Evolutionary conservation across 805 yeast species (phyloP), one percentile per base, ranked within the genome.

Genomic region (Teunomyces funiuensis): DNA sequence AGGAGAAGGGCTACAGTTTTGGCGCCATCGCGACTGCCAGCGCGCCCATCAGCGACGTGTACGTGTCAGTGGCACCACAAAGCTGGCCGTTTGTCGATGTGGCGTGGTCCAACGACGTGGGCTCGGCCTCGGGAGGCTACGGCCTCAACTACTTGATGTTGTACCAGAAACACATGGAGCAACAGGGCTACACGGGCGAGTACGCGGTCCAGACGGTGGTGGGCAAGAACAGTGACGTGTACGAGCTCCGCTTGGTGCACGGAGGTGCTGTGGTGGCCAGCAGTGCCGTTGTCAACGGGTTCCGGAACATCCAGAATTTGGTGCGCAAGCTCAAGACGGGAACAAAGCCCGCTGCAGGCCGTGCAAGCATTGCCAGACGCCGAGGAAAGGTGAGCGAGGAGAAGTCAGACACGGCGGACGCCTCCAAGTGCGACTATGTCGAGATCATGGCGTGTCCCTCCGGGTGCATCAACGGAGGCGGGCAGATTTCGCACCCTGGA

Each of bases 401-500:
- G 55, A 43, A 22, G 20, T 39, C 46, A 4, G 55, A 41, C 9
- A 67, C 60, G 30, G 82, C 81, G 0, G 90, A 86, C 44, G 85
- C 91, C 0, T 62, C 77, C 23, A 71, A 67, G 29, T 82, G 86
- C 51, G 93, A 88, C 47, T 87, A 85, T 51, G 86, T 91, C 5
- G 99, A 93, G 55, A 85, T 93, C 33, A 91, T 89, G 97, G 99
- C 99, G 0, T 93, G 99, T 61, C 99, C 99, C 5, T 89, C 88
- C 20, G 99, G 99, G 1, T 93, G 98, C 57, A 86, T 90, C 42
- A 93, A 91, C 55, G 99, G 99, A 8, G 98, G 99, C 16, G 99
- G 99, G 0, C 90, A 89, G 53, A 76, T 88, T 14, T 73, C 78
- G 4, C 71, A 71, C 4, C 79, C 80, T 0, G 48, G 53, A 1